Conservation (phyloP, 345 rosid species). For the Mallotus nudiflorus region DNA sequence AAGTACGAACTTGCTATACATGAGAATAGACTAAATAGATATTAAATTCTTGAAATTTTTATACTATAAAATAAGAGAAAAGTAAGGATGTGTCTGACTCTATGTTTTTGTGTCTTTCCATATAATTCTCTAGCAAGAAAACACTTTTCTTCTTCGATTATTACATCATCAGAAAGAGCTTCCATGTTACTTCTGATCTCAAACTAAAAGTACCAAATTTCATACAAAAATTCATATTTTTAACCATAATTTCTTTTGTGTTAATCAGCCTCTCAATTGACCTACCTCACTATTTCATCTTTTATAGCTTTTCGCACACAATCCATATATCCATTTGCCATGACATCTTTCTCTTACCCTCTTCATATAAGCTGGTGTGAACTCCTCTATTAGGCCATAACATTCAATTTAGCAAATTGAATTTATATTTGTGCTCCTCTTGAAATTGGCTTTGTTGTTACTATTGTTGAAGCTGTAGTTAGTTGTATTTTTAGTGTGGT, state of each 20-base stretch:
- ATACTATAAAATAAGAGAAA: no score
- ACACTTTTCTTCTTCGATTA: no score
- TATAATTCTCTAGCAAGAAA: no score
- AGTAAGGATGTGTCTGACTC: no score
- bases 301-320: slow-evolving; percentile 91
- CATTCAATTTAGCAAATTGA: slow-evolving; percentile 66
- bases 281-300: slow-evolving; percentile 71
- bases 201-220: slow-evolving; percentile 61
- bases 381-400: slow-evolving; percentile 87
- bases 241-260: slow-evolving; percentile 80
- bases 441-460: slow-evolving; percentile 16
- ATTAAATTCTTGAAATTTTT: no score
- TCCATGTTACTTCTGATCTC: no score
- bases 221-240: slow-evolving; percentile 77
- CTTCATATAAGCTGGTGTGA: slow-evolving; percentile 77
- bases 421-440: slow-evolving; percentile 45
- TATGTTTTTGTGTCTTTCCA: no score
- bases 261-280: slow-evolving; percentile 55
- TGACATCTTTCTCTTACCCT: slow-evolving; percentile 56
- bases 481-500: slow-evolving; percentile 53
- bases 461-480: slow-evolving; percentile 17
- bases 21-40: no score
- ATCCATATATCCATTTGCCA: slow-evolving; percentile 93
- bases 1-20: no score
- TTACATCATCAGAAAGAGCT: no score